Evolutionary conservation across 2,329 filamentous ascomycete genomes (phyloP).

Genomic region (Mycosphaerella sp.): DNA sequence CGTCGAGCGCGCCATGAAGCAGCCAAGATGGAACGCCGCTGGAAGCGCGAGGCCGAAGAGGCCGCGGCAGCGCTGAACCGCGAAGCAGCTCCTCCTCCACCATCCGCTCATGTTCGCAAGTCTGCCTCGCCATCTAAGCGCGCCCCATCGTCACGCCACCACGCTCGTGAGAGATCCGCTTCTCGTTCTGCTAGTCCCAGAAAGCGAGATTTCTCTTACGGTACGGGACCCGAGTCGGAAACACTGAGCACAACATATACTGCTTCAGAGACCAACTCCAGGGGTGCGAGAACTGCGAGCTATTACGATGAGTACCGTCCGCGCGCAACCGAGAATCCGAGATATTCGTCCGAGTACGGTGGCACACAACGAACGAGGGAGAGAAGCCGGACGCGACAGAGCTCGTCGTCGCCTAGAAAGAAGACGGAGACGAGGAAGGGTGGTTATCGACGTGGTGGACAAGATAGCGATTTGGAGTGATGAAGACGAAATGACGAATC

Average conservation of each 20-base stretch:
- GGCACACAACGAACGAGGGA: conserved; percentile 1
- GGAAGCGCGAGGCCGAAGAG: conserved; percentile 39
- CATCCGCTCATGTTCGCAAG: conserved; percentile 22
- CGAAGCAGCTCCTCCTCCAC: conserved; percentile 26
- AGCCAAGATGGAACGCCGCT: conserved; percentile 35
- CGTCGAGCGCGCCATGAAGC: conserved; percentile 36
- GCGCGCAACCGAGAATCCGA: conserved; percentile 23
- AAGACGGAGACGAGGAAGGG: conserved; percentile 27
- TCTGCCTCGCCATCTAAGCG: conserved; percentile 27
- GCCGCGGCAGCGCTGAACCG: conserved; percentile 34
- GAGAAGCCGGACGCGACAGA: conserved; percentile 30
- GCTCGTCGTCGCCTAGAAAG: conserved; percentile 28
- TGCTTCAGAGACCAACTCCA: conserved; percentile 16
- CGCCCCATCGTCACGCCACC: conserved; percentile 26
- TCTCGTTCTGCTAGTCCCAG: conserved; percentile 30
- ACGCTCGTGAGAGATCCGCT: conserved; percentile 16
- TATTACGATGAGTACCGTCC: conserved; percentile 36
- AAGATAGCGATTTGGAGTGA: conserved; percentile 28
- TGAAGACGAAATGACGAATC: background rate
- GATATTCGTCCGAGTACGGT: conserved; percentile 20
- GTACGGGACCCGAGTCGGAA: conserved; percentile 30
- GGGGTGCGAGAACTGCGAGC: conserved; percentile 25
- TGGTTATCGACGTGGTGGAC: conserved; percentile 27
- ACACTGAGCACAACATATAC: conserved; percentile 38
- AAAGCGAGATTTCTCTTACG: conserved; percentile 35